A percentile compares a stretch with the other conserved stretches of the same genome.
Conservation (phyloP, 768 basidiomycete species). For the Xerocomus potaroensis region DNA sequence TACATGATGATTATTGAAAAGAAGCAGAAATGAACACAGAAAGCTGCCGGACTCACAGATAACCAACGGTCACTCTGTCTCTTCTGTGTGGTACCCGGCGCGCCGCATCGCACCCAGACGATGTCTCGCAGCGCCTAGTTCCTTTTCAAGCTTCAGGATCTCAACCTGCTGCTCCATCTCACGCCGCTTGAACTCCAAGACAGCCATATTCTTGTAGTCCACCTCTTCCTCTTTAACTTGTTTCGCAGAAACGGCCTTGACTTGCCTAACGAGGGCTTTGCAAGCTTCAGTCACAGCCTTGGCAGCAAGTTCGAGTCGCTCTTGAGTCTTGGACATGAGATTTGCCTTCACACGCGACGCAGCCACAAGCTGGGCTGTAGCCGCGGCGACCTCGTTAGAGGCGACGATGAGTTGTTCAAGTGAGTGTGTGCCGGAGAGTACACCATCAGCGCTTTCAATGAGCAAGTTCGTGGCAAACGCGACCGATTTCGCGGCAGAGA, state of each 20-base stretch:
- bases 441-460: conserved; percentile 97
- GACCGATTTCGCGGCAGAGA: conserved; percentile 96
- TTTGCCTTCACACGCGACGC: conserved; percentile 98
- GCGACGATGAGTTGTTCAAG: conserved; percentile 98
- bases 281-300: conserved; percentile 98
- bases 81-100: conserved; percentile 85
- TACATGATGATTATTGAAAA: conserved; percentile 24
- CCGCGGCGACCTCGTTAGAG: conserved; percentile 97
- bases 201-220: conserved; percentile 87
- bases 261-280: conserved; percentile 92
- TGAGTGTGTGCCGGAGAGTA: conserved; percentile 93
- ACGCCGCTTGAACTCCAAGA: conserved; percentile 90
- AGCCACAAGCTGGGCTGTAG: conserved; percentile 97
- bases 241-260: conserved; percentile 89
- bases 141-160: conserved; percentile 94
- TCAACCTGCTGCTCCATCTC: conserved; percentile 99
- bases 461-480: conserved; percentile 94
- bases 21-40: conserved; percentile 8
- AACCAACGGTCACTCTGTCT: conserved; percentile 51
- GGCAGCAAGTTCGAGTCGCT: conserved; percentile 90
- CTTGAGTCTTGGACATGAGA: conserved; percentile 98
- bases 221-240: conserved; percentile 77
- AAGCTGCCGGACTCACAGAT: neutral
- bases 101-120: conserved; percentile 80
- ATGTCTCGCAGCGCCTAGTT: conserved; percentile 82